Base-by-base conservation (phyloP, 1,139 yeast species). In the Nakaseomyces sp. region DNA sequence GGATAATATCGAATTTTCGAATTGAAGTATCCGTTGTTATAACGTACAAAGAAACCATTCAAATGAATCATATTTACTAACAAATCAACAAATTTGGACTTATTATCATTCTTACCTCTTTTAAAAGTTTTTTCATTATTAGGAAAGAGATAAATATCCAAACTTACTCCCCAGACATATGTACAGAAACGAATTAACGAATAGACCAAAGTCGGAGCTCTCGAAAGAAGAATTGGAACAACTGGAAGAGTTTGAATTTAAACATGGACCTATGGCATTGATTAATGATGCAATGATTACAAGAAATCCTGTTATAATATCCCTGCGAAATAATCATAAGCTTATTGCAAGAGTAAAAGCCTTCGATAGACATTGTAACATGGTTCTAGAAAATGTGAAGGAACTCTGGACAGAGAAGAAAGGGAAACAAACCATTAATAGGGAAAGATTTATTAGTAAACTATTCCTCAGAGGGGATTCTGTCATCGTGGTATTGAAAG, bases 391-490 rank as follows among this genome's bases (percentile, higher is more conserved):
- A 57, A 87, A 88, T 56, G 97, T 91, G 36, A 87, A 85, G 61
- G 98, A 91, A 60, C 68, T 87, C 56, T 87, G 95, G 95, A 78
- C 85, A 0, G 95, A 87, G 55, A 79, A 79, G 54, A 82, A 83
- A 57, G 79, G 77, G 53, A 82, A 84, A 37, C 78, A 81, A 57
- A 71, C 80, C 1, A 74, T 82, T 5, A 71, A 85, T 46, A 79
- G 80, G 56, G 98, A 93, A 61, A 68, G 98, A 54, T 91, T 86
- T 60, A 79, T 91, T 12, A 77, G 89, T 50, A 91, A 91, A 65
- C 71, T 91, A 77, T 93, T 91, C 59, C 70, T 91, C 44, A 75
- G 99, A 64, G 99, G 99, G 1, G 99, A 91, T 65, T 84, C 96
- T 0, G 95, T 91, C 25, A 85, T 91, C 47, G 80, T 91, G 32